phyloP scores from a whole-genome alignment of 129 eudicot genomes.

The Pseudognaphalium luteoalbum region DNA sequence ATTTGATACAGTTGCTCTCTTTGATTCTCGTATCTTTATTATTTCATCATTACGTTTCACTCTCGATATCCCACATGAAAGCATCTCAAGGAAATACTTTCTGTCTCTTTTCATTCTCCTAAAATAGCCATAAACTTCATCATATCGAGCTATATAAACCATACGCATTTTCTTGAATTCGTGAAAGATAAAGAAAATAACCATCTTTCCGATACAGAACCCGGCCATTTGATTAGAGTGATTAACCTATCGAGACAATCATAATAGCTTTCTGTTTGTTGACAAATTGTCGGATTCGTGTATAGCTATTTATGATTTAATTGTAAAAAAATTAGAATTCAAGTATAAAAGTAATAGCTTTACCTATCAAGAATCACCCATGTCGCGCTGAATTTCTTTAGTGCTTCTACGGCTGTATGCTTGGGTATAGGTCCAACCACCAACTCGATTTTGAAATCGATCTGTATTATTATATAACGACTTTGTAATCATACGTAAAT shows the following conservation, averaged over 20 bases:
- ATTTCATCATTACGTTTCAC: slow-evolving; percentile 41
- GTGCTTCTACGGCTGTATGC: slow-evolving; percentile 36
- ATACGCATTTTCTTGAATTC: not conserved
- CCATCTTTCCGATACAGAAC: too few relatives aligned
- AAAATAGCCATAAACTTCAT: not conserved
- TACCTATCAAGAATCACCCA: slow-evolving; percentile 61
- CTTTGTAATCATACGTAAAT: too few relatives aligned
- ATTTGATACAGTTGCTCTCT: not conserved
- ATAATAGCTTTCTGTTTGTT: not conserved
- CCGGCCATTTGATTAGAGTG: too few relatives aligned
- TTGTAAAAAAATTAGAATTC: not conserved
- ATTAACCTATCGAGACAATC: too few relatives aligned
- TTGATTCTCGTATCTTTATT: slow-evolving; percentile 44
- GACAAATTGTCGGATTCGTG: not conserved
- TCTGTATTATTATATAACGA: slow-evolving; percentile 18
- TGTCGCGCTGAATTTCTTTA: slow-evolving; percentile 37
- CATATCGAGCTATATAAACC: not conserved
- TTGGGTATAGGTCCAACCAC: slow-evolving; percentile 44
- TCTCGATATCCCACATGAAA: slow-evolving; percentile 59
- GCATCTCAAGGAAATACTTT: slow-evolving; percentile 33
- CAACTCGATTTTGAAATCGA: slow-evolving; percentile 42
- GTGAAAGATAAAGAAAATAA: not conserved
- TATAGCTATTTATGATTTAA: not conserved
- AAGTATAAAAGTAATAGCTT: not conserved
- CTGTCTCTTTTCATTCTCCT: slow-evolving; percentile 49